Evolutionary conservation across 495 filamentous ascomycete genomes (phyloP).

Genomic region (Chlorociboria aeruginascens): DNA sequence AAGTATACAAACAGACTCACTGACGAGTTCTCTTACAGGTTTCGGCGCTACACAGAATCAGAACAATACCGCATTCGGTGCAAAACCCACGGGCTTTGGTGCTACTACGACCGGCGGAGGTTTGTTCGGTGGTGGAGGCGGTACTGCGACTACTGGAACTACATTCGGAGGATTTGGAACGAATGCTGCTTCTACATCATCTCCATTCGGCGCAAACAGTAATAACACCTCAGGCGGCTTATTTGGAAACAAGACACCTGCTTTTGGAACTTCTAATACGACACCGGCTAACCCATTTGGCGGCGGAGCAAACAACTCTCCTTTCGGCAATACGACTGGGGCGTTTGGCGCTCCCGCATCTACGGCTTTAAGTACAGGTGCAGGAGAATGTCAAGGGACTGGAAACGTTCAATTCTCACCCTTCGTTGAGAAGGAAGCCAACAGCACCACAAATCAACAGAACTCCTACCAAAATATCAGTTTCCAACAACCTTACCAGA

Average conservation of each 20-base stretch:
- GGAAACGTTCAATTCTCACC: slow-evolving; percentile 61
- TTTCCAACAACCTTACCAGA: slow-evolving; percentile 76
- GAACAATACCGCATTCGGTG: slow-evolving; percentile 13
- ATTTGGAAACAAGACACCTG: slow-evolving; percentile 34
- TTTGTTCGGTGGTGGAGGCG: slow-evolving; percentile 35
- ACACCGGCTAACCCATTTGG: slow-evolving; percentile 25
- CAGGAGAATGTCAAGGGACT: slow-evolving; percentile 51
- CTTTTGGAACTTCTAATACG: slow-evolving; percentile 29
- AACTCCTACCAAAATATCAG: slow-evolving; percentile 80
- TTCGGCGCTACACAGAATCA: slow-evolving; percentile 10
- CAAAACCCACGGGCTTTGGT: slow-evolving; percentile 23
- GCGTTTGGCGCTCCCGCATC: slow-evolving; percentile 36
- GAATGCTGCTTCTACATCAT: slow-evolving; percentile 18
- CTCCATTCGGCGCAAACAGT: slow-evolving; percentile 26
- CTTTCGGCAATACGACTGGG: slow-evolving; percentile 16
- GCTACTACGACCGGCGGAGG: slow-evolving; percentile 21
- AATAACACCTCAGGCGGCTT: slow-evolving; percentile 28
- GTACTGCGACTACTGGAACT: slow-evolving; percentile 31
- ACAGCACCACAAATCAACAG: slow-evolving; percentile 34
- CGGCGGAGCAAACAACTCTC: background rate
- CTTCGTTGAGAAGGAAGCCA: slow-evolving; percentile 69
- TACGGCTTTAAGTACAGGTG: slow-evolving; percentile 26
- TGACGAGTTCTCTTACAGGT: slow-evolving; percentile 15
- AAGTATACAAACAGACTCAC: background rate
- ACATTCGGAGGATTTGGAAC: slow-evolving; percentile 33